A percentile compares a stretch with the other conserved stretches of the same genome.
phyloP scores from a whole-genome alignment of 1,139 yeast genomes.

The Saccharomyces hybrid region DNA sequence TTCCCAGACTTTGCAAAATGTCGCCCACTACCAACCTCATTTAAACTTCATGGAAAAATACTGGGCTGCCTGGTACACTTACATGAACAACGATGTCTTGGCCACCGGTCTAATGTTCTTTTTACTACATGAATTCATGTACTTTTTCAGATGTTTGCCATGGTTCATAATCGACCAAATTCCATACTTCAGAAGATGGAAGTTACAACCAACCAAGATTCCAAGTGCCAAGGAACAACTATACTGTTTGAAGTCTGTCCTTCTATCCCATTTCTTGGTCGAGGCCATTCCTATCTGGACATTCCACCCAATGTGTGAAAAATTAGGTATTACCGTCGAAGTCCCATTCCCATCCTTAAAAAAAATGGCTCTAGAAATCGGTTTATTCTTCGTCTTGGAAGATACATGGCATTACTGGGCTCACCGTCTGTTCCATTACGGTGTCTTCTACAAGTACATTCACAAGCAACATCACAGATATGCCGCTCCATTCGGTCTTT shows the following conservation, averaged over 20 bases:
- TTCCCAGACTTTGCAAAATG: slow-evolving; percentile 32
- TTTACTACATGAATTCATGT: slow-evolving; percentile 66
- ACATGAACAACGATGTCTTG: slow-evolving; percentile 63
- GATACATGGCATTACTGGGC: slow-evolving; percentile 96
- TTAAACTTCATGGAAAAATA: slow-evolving; percentile 46
- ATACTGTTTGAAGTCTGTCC: slow-evolving; percentile 80
- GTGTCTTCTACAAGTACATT: slow-evolving; percentile 77
- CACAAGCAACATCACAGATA: slow-evolving; percentile 96
- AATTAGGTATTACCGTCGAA: slow-evolving; percentile 61
- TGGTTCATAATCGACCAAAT: slow-evolving; percentile 74
- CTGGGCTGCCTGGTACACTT: slow-evolving; percentile 77
- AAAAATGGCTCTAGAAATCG: slow-evolving; percentile 56
- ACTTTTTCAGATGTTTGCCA: slow-evolving; percentile 78
- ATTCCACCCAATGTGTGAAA: slow-evolving; percentile 81
- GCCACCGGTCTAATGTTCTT: slow-evolving; percentile 81
- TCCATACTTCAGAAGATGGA: slow-evolving; percentile 68
- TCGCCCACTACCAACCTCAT: slow-evolving; percentile 35
- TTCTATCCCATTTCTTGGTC: slow-evolving; percentile 77
- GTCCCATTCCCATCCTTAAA: slow-evolving; percentile 75
- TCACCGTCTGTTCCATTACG: slow-evolving; percentile 81
- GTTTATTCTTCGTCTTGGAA: slow-evolving; percentile 71
- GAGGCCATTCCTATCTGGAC: slow-evolving; percentile 96
- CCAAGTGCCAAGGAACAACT: slow-evolving; percentile 79
- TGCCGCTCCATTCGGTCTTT: slow-evolving; percentile 93
- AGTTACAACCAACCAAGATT: slow-evolving; percentile 71